phyloP scores from a whole-genome alignment of 306 rosid genomes.

The Abrus pulchellus region DNA sequence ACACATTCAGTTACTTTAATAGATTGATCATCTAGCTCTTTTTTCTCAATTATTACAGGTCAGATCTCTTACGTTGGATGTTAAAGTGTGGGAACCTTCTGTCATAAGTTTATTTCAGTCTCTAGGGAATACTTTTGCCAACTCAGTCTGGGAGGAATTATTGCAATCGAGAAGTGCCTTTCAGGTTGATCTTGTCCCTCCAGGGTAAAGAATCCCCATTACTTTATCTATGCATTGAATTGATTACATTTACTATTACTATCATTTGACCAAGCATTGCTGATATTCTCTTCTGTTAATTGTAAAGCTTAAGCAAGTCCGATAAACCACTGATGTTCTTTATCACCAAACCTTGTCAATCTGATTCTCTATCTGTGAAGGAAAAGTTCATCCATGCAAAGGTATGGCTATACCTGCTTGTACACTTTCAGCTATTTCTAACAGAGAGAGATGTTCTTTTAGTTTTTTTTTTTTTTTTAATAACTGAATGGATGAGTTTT shows the following conservation, averaged over 20 bases:
- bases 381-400: slow-evolving; percentile 98
- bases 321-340: slow-evolving; percentile 71
- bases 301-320: slow-evolving; percentile 78
- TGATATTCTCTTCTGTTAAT: slow-evolving; percentile 53
- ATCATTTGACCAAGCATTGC: slow-evolving; percentile 44
- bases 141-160: slow-evolving; percentile 98
- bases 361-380: slow-evolving; percentile 91
- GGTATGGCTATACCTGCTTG: slow-evolving; percentile 58
- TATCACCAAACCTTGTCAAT: slow-evolving; percentile 81
- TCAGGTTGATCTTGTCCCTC: slow-evolving; percentile 84
- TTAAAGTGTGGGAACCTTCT: slow-evolving; percentile 99
- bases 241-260: not conserved
- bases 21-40: slow-evolving; percentile 42
- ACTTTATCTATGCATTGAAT: slow-evolving; percentile 41
- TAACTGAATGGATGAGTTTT: not conserved
- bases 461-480: not conserved
- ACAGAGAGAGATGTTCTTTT: slow-evolving; percentile 8
- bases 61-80: slow-evolving; percentile 96
- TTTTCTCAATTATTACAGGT: slow-evolving; percentile 68
- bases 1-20: not conserved
- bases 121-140: slow-evolving; percentile 95
- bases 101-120: slow-evolving; percentile 97
- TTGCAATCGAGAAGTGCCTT: slow-evolving; percentile 92
- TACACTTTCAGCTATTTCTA: slow-evolving; percentile 22
- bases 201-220: slow-evolving; percentile 79